These are phyloP conservation scores for Orbilia ellipsospora DNA, from an alignment of 2,329 filamentous ascomycete genomes.

Conservation along the genomic window DNA sequence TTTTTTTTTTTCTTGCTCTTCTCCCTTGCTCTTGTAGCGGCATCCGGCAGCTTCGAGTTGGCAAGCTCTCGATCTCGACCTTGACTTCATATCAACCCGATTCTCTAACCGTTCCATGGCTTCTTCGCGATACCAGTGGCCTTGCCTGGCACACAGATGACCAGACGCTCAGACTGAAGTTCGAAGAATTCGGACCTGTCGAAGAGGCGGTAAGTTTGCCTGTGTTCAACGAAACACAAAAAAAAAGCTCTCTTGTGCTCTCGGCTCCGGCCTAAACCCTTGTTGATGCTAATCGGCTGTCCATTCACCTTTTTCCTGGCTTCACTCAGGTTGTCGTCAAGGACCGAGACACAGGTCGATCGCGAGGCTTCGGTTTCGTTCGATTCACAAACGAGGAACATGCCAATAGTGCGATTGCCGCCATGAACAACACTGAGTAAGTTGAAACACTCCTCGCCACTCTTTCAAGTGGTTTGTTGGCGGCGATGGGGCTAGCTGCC, in stretches of 20 bases:
- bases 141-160: conserved; percentile 99
- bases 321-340: conserved; percentile 86
- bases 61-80: conserved; percentile 6
- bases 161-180: conserved; percentile 84
- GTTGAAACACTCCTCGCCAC: conserved; percentile 60
- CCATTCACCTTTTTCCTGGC: conserved; percentile 52
- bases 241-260: conserved; percentile 19
- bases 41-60: conserved; percentile 32
- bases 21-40: conserved; percentile 6
- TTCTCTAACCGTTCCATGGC: conserved; percentile 48
- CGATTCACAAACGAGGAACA: conserved; percentile 81
- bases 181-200: conserved; percentile 87
- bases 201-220: conserved; percentile 87
- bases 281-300: conserved; percentile 52
- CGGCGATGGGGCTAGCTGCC: conserved; percentile 48
- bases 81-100: conserved; percentile 18
- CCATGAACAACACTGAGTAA: conserved; percentile 92
- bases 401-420: conserved; percentile 74
- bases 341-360: conserved; percentile 94
- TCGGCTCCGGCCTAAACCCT: conserved; percentile 55
- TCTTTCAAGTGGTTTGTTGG: conserved; percentile 14
- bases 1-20: conserved; percentile 4
- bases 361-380: conserved; percentile 96
- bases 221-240: conserved; percentile 44
- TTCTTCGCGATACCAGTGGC: conserved; percentile 71